phyloP scores from a whole-genome alignment of 2,329 filamentous ascomycete genomes.

The Sarocladiaceae sp. region DNA sequence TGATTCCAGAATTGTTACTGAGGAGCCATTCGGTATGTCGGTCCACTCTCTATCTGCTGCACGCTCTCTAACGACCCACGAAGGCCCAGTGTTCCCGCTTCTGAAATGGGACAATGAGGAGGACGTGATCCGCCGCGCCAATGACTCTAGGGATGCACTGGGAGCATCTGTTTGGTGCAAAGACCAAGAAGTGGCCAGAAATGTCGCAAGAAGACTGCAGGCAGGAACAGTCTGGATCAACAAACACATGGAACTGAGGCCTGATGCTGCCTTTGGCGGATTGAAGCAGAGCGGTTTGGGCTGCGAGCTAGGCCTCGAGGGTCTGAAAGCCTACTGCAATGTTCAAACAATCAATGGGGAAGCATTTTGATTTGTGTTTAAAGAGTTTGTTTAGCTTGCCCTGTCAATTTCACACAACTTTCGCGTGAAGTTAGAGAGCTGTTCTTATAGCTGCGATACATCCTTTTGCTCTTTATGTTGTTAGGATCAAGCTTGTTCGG shows the following conservation, averaged over 20 bases:
- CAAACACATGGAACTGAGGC: slow-evolving; percentile 25
- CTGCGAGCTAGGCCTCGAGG: slow-evolving; percentile 24
- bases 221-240: slow-evolving; percentile 42
- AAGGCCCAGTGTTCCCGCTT: slow-evolving; percentile 53
- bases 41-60: slow-evolving; percentile 37
- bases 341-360: slow-evolving; percentile 15
- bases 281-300: slow-evolving; percentile 26
- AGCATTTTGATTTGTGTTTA: neutral
- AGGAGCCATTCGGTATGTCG: slow-evolving; percentile 23
- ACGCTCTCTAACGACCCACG: neutral
- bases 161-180: slow-evolving; percentile 52
- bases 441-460: too few relatives aligned
- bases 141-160: slow-evolving; percentile 44
- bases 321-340: slow-evolving; percentile 20
- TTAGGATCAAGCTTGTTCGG: too few relatives aligned
- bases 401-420: too few relatives aligned
- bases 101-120: slow-evolving; percentile 55
- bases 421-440: too few relatives aligned
- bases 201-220: slow-evolving; percentile 42
- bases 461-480: too few relatives aligned
- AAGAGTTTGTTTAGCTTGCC: too few relatives aligned
- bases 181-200: slow-evolving; percentile 25
- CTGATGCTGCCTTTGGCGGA: slow-evolving; percentile 24
- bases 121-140: slow-evolving; percentile 51
- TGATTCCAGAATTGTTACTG: slow-evolving; percentile 42